These are phyloP conservation scores for Entonaema liquescens DNA, from an alignment of 495 filamentous ascomycete genomes.

Conservation along the genomic window DNA sequence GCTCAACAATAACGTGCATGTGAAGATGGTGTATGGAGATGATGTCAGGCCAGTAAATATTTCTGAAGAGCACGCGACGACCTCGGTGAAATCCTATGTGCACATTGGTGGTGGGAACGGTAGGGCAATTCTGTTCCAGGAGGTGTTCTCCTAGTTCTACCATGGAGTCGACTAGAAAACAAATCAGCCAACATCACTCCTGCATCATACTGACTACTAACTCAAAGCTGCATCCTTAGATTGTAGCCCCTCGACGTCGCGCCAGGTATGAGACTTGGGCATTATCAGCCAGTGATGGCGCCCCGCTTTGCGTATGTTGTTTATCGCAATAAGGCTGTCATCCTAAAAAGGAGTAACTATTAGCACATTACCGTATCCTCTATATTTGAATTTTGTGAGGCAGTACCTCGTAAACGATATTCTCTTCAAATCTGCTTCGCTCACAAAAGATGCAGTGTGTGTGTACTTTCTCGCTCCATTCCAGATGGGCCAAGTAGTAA, in stretches of 20 bases:
- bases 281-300: conserved; percentile 35
- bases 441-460: conserved; percentile 32
- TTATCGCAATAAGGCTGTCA: conserved; percentile 26
- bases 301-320: conserved; percentile 22
- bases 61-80: conserved; percentile 18
- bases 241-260: conserved; percentile 28
- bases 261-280: conserved; percentile 27
- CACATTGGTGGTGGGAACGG: conserved; percentile 7
- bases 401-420: conserved; percentile 32
- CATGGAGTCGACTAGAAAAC: conserved; percentile 11
- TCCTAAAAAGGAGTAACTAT: conserved; percentile 5
- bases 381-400: neutral
- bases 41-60: conserved; percentile 34
- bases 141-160: conserved; percentile 4
- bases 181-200: neutral
- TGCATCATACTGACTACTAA: neutral
- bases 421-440: conserved; percentile 20
- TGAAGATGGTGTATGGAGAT: conserved; percentile 37
- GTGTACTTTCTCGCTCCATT: conserved; percentile 29
- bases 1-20: conserved; percentile 33
- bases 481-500: conserved; percentile 26
- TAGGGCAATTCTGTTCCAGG: conserved; percentile 14
- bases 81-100: conserved; percentile 33
- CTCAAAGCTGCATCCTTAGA: conserved; percentile 5
- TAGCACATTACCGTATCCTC: neutral